These are phyloP conservation scores for Alternaria brassicae DNA, from an alignment of 2,329 filamentous ascomycete species.

Conservation along the genomic window DNA sequence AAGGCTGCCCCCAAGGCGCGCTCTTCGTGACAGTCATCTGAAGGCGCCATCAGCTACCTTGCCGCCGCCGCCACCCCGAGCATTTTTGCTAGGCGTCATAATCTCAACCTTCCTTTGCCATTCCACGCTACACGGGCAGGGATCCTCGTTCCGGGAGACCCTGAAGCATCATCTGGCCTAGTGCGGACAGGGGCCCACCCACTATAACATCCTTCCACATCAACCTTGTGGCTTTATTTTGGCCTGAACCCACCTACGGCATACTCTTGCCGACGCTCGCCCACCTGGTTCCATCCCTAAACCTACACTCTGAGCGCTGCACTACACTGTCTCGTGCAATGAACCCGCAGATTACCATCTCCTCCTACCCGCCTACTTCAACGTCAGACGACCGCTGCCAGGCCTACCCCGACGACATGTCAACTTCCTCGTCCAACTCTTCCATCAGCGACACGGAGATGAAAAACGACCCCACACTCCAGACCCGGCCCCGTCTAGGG, in stretches of 20 bases:
- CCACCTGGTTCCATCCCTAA: conserved; percentile 21
- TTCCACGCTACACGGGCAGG: conserved; percentile 24
- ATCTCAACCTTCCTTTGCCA: background rate
- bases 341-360: conserved; percentile 28
- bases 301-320: conserved; percentile 25
- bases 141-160: conserved; percentile 16
- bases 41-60: conserved; percentile 1
- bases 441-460: conserved; percentile 51
- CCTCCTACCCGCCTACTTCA: conserved; percentile 37
- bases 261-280: conserved; percentile 30
- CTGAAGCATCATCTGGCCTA: conserved; percentile 16
- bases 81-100: background rate
- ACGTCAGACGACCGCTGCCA: conserved; percentile 31
- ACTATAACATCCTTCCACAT: conserved; percentile 33
- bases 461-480: conserved; percentile 55
- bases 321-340: conserved; percentile 27
- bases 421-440: conserved; percentile 52
- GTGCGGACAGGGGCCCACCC: conserved; percentile 13
- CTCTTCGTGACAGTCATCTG: background rate
- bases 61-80: conserved; percentile 15
- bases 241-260: conserved; percentile 24
- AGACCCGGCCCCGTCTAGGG: conserved; percentile 70
- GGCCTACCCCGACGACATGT: conserved; percentile 49
- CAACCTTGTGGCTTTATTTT: conserved; percentile 24
- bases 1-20: background rate